A percentile compares a stretch with the other conserved stretches of the same genome.
phyloP scores from a whole-genome alignment of 768 basidiomycete species.

The Pleurotus djamor region DNA sequence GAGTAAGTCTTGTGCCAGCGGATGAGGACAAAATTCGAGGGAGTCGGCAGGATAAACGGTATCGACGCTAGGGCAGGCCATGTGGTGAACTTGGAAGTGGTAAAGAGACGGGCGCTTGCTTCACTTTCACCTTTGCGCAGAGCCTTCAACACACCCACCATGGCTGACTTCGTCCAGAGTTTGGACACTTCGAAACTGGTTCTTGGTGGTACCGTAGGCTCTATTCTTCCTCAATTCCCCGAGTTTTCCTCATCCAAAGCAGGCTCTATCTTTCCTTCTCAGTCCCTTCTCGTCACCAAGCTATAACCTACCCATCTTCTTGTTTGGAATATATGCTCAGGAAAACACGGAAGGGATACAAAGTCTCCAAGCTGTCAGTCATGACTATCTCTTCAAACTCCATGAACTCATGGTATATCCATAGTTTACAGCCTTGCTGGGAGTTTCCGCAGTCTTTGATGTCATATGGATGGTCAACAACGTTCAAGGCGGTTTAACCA shows the following conservation, averaged over 20 bases:
- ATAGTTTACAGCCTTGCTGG: constrained; percentile 67
- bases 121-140: not conserved
- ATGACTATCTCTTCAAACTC: not conserved
- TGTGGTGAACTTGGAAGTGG: not conserved
- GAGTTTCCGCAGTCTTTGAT: constrained; percentile 63
- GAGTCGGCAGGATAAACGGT: constrained; percentile 88
- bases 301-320: constrained; percentile 83
- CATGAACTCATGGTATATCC: not conserved
- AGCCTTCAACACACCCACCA: not conserved
- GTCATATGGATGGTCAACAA: constrained; percentile 66
- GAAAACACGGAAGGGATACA: constrained; percentile 65
- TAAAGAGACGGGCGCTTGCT: too few species aligned
- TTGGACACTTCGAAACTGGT: constrained; percentile 75
- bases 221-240: not conserved
- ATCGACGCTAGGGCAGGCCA: constrained; percentile 32
- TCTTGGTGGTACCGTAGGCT: constrained; percentile 57
- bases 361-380: constrained; percentile 60
- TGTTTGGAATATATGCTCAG: constrained; percentile 74
- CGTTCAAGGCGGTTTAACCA: constrained; percentile 53
- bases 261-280: constrained; percentile 64
- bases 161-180: constrained; percentile 60
- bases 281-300: constrained; percentile 55
- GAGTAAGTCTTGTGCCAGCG: constrained; percentile 56
- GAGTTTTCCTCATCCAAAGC: constrained; percentile 1
- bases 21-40: constrained; percentile 86